A percentile compares a stretch with the other conserved stretches of the same genome.
phyloP scores from a whole-genome alignment of 192 early-diverging fungal species.

The Entrophospora sp. region DNA sequence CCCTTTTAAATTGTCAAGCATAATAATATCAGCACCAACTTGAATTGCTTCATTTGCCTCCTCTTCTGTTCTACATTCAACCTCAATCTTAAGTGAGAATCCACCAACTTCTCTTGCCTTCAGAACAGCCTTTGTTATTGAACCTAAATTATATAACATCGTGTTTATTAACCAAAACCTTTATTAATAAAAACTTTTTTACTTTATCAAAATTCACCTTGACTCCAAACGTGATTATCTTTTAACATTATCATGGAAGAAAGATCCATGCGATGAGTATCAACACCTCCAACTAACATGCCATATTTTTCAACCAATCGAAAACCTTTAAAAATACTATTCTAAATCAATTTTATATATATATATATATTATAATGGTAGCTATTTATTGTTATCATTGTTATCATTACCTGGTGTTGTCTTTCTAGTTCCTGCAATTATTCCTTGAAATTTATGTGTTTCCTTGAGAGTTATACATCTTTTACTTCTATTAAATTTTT shows the following conservation, averaged over 20 bases:
- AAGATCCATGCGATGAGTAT: conserved; percentile 94
- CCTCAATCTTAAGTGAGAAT: conserved; percentile 93
- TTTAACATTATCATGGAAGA: conserved; percentile 99
- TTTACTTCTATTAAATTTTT: conserved; percentile 35
- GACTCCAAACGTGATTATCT: conserved; percentile 97
- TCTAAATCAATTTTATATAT: neutral
- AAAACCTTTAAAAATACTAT: conserved; percentile 55
- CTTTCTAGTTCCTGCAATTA: conserved; percentile 94
- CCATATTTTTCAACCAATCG: conserved; percentile 96
- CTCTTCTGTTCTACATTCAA: conserved; percentile 85
- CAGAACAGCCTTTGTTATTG: conserved; percentile 83
- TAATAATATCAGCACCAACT: conserved; percentile 94
- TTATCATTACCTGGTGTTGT: conserved; percentile 77
- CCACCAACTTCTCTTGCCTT: conserved; percentile 75
- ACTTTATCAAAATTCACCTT: conserved; percentile 26
- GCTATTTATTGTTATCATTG: neutral
- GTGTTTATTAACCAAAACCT: neutral
- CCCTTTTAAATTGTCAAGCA: conserved; percentile 92
- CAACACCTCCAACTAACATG: conserved; percentile 92
- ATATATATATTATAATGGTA: neutral
- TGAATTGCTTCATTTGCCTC: conserved; percentile 94
- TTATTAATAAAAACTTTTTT: too few species aligned
- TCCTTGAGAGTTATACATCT: conserved; percentile 56
- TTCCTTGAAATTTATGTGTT: conserved; percentile 62
- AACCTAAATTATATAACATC: conserved; percentile 40